Conservation (phyloP, 257 asterid species). For the Scutellaria baicalensis region DNA sequence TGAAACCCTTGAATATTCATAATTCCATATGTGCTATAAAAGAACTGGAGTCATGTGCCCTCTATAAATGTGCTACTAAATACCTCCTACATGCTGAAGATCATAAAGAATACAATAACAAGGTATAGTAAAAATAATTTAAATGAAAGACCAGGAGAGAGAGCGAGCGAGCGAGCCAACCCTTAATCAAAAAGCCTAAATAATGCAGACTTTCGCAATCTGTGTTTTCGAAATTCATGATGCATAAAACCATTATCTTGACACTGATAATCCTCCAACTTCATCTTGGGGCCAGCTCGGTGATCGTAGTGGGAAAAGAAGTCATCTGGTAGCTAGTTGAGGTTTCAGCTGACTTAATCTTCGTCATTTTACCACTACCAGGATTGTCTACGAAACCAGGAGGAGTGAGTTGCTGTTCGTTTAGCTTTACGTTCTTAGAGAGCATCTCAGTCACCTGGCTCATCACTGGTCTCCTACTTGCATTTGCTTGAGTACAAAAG, state of each 20-base stretch:
- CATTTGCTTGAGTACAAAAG: constrained; percentile 79
- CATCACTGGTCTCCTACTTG: constrained; percentile 84
- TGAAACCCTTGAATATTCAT: too few relatives aligned
- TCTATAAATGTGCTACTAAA: neutral
- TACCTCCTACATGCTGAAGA: neutral
- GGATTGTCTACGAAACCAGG: constrained; percentile 73
- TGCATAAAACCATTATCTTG: neutral
- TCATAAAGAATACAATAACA: neutral
- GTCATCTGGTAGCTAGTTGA: constrained; percentile 51
- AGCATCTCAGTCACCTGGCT: constrained; percentile 86
- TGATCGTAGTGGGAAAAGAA: constrained; percentile 44
- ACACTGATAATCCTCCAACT: neutral
- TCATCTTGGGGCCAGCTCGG: constrained; percentile 69
- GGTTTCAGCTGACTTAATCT: constrained; percentile 44
- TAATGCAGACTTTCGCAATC: neutral
- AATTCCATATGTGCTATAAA: too few relatives aligned
- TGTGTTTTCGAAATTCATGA: neutral
- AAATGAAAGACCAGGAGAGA: too few relatives aligned
- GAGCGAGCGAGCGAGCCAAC: too few relatives aligned
- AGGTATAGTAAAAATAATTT: neutral
- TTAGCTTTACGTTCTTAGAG: constrained; percentile 54
- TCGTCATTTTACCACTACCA: constrained; percentile 23
- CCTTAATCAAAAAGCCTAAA: neutral
- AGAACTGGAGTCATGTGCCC: neutral
- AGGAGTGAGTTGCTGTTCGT: constrained; percentile 67